Evolutionary conservation across 345 rosid genomes (phyloP), one percentile per base, ranked within the genome.

Genomic region (Populus simonii): DNA sequence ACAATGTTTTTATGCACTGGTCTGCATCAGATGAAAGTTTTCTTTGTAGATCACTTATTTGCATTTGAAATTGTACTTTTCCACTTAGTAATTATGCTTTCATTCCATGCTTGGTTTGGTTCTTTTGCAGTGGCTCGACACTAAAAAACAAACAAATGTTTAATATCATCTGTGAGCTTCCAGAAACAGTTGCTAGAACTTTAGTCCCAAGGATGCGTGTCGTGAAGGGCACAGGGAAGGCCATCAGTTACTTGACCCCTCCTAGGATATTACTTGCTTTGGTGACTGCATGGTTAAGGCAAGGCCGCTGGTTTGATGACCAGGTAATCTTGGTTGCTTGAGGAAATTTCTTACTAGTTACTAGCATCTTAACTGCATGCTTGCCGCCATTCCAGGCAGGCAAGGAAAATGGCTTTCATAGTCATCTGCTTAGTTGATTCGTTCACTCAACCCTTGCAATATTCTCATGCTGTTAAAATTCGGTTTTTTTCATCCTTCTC

Each of bases 271-370:
- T 95, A 80, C 89, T 95, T 69, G 99, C 98, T 59, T 83, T 93
- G 68, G 92, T 93, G 73, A 95, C 94, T 55, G 97, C 97, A 1
- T 95, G 99, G 98, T 76, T 95, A 70, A 85, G 99, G 72, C 89
- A 86, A 83, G 99, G 94, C 57, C 93, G 97, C 72, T 95, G 98
- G 99, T 93, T 95, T 17, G 99, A 95, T 83, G 93, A 92, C 83
- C 90, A 95, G 91, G 97, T 95, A 88, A 87, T 70, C 7, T 22
- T 71, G 41, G 15, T 7, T 29, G 70, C 45, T 49, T 7, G 15
- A 36, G 23, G 20, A 51, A 23, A 25, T 27, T 33, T 57, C 36
- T 65, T 47, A 4, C 18, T 47, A 47, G 18, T 63, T 49, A 11
- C 35, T 0, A 7, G 41, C 23, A 45, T 66, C 15, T 29, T 20